Evolutionary conservation across 2,329 filamentous ascomycete genomes (phyloP).

Genomic region (Pseudonectria buxi): DNA sequence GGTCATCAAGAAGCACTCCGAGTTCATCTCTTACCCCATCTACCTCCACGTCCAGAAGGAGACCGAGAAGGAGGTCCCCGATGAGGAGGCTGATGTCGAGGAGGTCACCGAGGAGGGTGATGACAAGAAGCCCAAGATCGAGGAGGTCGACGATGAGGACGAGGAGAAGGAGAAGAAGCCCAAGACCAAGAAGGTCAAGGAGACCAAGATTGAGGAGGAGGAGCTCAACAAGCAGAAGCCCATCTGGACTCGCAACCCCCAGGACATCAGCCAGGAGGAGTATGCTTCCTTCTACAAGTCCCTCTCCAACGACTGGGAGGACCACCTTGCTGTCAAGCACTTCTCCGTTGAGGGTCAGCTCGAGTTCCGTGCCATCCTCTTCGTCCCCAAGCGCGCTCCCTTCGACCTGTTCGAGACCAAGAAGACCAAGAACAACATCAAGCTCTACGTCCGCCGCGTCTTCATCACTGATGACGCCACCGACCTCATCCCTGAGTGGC

Average conservation of each 20-base stretch:
- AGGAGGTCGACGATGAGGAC: conserved; percentile 83
- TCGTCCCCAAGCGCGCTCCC: conserved; percentile 98
- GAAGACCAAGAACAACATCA: conserved; percentile 99
- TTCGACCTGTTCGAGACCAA: conserved; percentile 99
- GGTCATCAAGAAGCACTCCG: conserved; percentile 99
- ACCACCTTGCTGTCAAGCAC: conserved; percentile 99
- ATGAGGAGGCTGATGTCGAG: conserved; percentile 78
- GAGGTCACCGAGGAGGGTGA: conserved; percentile 60
- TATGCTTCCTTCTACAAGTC: conserved; percentile 99
- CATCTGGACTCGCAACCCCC: conserved; percentile 98
- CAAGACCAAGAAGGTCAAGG: conserved; percentile 99
- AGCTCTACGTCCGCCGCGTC: conserved; percentile 99
- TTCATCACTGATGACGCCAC: conserved; percentile 99
- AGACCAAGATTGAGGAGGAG: conserved; percentile 97
- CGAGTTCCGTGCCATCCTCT: conserved; percentile 99
- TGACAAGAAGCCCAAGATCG: conserved; percentile 93
- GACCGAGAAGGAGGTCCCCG: conserved; percentile 96
- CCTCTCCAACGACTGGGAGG: conserved; percentile 99
- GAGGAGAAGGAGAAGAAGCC: conserved; percentile 84
- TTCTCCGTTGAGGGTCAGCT: conserved; percentile 99
- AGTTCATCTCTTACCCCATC: conserved; percentile 99
- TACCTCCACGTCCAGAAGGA: conserved; percentile 99
- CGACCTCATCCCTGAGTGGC: conserved; percentile 98
- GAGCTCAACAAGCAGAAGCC: conserved; percentile 99
- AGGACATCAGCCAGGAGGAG: conserved; percentile 92